A percentile compares a stretch with the other conserved stretches of the same genome.
phyloP scores from a whole-genome alignment of 805 yeast genomes.

The Myxozyma sirexii region DNA sequence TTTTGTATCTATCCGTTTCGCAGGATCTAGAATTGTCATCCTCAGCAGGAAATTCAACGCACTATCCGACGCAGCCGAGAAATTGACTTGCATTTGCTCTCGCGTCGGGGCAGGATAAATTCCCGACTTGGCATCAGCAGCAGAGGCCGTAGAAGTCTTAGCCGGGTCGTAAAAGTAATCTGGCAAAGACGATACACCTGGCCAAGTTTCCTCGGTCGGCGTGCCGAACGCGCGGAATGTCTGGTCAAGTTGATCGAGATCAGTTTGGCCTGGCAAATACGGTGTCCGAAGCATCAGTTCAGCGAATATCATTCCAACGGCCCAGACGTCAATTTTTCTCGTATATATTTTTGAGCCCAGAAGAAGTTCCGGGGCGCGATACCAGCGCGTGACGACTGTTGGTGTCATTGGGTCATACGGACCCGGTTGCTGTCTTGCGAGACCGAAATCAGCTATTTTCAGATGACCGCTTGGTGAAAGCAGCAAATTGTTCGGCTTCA shows the following conservation, averaged over 20 bases:
- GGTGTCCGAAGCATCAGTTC: slow-evolving; percentile 95
- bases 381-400: slow-evolving; percentile 97
- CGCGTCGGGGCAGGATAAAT: slow-evolving; percentile 59
- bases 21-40: slow-evolving; percentile 68
- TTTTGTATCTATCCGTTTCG: slow-evolving; percentile 88
- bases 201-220: slow-evolving; percentile 91
- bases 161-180: slow-evolving; percentile 73
- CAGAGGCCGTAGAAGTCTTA: slow-evolving; percentile 10
- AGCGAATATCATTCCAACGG: slow-evolving; percentile 94
- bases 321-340: slow-evolving; percentile 91
- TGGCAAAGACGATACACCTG: slow-evolving; percentile 79
- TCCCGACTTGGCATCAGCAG: slow-evolving; percentile 19
- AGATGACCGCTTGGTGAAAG: slow-evolving; percentile 84
- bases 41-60: slow-evolving; percentile 78
- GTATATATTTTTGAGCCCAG: slow-evolving; percentile 90
- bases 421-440: slow-evolving; percentile 81
- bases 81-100: slow-evolving; percentile 78
- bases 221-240: slow-evolving; percentile 96
- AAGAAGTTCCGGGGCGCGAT: slow-evolving; percentile 90
- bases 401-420: slow-evolving; percentile 75
- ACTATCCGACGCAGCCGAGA: slow-evolving; percentile 63
- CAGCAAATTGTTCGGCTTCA: slow-evolving; percentile 58
- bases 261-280: slow-evolving; percentile 90
- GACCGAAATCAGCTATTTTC: slow-evolving; percentile 96
- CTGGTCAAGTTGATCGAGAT: slow-evolving; percentile 85